Conservation (phyloP, 23 red algal genomes). For the Gracilariopsis chorda region DNA sequence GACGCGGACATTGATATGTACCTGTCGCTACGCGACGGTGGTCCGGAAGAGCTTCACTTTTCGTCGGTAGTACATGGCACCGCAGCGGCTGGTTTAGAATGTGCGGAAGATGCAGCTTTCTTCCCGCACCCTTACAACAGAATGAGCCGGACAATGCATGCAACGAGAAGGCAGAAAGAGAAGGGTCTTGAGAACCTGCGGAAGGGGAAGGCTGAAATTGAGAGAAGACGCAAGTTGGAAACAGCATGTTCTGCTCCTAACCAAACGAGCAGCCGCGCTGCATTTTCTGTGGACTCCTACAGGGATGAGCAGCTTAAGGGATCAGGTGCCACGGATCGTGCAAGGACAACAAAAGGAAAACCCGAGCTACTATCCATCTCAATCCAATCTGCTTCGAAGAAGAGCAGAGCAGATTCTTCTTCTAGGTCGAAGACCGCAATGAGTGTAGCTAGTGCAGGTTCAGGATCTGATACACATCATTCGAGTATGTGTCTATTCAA, state of each 20-base stretch:
- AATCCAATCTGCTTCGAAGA: neutral
- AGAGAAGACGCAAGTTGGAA: neutral
- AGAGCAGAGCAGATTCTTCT: neutral
- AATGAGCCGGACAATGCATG: conserved; percentile 60
- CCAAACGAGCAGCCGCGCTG: neutral
- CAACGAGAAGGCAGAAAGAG: conserved; percentile 68
- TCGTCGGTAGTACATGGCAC: conserved; percentile 75
- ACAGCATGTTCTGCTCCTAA: neutral
- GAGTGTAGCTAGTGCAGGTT: neutral
- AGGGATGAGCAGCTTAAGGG: neutral
- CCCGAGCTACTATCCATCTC: neutral
- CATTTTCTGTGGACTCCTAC: neutral
- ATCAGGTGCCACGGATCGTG: neutral
- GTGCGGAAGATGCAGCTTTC: conserved; percentile 86
- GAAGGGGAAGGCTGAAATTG: conserved; percentile 21
- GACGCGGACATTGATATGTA: conserved; percentile 67
- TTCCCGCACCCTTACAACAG: conserved; percentile 88
- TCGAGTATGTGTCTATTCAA: neutral
- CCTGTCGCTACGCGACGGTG: conserved; percentile 80
- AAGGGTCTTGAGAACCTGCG: conserved; percentile 37
- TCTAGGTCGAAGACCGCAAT: neutral
- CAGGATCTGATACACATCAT: neutral
- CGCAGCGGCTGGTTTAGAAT: conserved; percentile 83
- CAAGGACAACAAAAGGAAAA: neutral
- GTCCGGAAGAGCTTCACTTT: conserved; percentile 79